Base-by-base conservation (phyloP, 1,139 yeast genomes). In the Kazachstania sp. region DNA sequence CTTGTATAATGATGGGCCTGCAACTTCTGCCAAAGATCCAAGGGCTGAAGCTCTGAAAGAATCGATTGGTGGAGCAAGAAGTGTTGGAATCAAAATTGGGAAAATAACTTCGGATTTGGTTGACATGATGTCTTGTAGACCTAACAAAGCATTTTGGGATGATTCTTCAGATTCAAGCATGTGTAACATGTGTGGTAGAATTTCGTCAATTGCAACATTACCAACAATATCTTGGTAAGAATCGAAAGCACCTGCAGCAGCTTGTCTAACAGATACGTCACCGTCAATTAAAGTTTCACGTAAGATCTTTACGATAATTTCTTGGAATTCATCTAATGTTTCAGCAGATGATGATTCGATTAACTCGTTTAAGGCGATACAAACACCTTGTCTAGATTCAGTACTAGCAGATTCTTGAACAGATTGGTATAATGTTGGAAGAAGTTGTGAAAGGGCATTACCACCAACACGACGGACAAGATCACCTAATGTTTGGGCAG, bases 391-490 rank as follows among this genome's bases (percentile, higher is more conserved):
- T 64, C 86, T 86, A 44, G 95, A 85, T 61, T 83, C 95, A 26
- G 85, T 72, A 58, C 85, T 94, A 44, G 73, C 66, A 26, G 83
- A 69, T 28, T 71, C 66, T 42, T 72, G 68, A 56, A 86, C 70
- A 8, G 90, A 78, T 41, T 76, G 78, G 56, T 86, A 83, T 59
- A 92, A 73, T 7, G 95, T 85, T 39, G 98, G 97, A 53, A 94
- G 72, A 53, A 94, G 70, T 64, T 86, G 88, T 4, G 87, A 73
- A 54, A 94, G 74, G 0, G 97, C 95, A 60, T 83, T 83, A 38
- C 90, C 81, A 50, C 98, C 97, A 52, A 90, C 96, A 64, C 98
- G 79, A 62, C 94, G 86, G 47, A 90, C 97, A 73, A 88, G 75
- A 61, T 94, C 98, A 55, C 97, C 97, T 58, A 94, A 75, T 1